Conservation (phyloP, 2,329 filamentous ascomycete species). For the Cadophora gregata region DNA sequence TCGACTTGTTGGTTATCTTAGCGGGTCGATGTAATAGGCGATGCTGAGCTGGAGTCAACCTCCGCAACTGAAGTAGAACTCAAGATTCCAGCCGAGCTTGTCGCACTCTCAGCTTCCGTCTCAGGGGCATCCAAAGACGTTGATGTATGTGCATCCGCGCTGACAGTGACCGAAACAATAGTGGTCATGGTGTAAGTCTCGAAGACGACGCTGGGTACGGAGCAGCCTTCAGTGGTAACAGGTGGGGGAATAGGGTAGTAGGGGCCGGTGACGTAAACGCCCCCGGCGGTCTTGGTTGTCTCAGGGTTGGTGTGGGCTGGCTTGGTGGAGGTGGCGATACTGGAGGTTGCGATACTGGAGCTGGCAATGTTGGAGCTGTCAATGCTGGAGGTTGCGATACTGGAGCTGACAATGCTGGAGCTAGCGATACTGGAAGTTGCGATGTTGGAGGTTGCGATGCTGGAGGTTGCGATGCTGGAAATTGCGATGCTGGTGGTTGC, state of each 20-base stretch:
- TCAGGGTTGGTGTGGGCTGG: neutral
- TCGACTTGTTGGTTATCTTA: neutral
- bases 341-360: too few relatives aligned
- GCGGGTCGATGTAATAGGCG: neutral
- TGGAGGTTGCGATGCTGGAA: neutral
- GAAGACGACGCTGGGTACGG: neutral
- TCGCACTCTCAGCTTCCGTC: neutral
- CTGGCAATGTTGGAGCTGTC: too few relatives aligned
- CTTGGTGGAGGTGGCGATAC: neutral
- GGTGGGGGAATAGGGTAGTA: neutral
- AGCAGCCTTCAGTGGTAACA: neutral
- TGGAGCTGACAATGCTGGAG: neutral
- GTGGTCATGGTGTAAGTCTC: slow-evolving; percentile 10
- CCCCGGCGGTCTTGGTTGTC: neutral
- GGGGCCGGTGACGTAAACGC: neutral
- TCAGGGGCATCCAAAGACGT: neutral
- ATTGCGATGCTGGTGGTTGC: neutral
- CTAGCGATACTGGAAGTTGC: neutral
- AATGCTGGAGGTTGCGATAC: neutral
- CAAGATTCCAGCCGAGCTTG: neutral
- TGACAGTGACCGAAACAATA: neutral
- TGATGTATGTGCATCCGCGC: neutral
- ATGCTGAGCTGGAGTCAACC: neutral
- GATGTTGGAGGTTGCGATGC: neutral
- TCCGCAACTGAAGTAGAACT: neutral